A percentile compares a stretch with the other conserved stretches of the same genome.
These are phyloP conservation scores for Phytophthora quininea DNA, from an alignment of 352 stramenopile species.

Conservation along the genomic window DNA sequence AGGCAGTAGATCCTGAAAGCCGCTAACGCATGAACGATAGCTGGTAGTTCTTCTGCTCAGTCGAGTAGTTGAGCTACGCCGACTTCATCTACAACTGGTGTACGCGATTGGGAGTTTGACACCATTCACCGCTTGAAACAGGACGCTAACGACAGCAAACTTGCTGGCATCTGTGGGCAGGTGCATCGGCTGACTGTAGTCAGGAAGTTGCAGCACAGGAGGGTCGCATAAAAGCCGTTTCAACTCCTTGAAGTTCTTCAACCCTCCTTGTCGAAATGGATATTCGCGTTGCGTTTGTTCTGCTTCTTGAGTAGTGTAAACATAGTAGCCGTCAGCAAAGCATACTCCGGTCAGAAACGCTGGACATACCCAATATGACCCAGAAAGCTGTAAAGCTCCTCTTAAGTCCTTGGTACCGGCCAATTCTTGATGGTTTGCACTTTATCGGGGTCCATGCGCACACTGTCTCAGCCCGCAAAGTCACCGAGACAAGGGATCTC, in stretches of 20 bases:
- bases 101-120: not conserved
- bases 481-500: constrained; percentile 22
- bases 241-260: constrained; percentile 2
- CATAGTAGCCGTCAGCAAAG: not conserved
- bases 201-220: not conserved
- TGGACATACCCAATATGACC: not conserved
- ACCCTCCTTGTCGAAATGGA: not conserved
- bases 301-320: constrained; percentile 1
- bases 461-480: constrained; percentile 12
- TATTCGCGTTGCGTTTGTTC: constrained; percentile 2
- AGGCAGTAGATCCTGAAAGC: not conserved
- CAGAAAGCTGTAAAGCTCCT: not conserved
- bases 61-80: not conserved
- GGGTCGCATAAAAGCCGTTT: not conserved
- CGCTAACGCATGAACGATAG: not conserved
- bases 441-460: constrained; percentile 17
- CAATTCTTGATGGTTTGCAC: constrained; percentile 5
- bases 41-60: not conserved
- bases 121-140: constrained; percentile 1
- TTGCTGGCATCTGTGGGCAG: not conserved
- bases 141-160: not conserved
- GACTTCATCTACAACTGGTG: not conserved
- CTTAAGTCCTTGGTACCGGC: constrained; percentile 5
- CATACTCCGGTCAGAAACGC: not conserved
- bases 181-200: not conserved